A percentile compares a stretch with the other conserved stretches of the same genome.
Conservation (phyloP, 371 early-diverging fungal species). For the Mucor mucedo region DNA sequence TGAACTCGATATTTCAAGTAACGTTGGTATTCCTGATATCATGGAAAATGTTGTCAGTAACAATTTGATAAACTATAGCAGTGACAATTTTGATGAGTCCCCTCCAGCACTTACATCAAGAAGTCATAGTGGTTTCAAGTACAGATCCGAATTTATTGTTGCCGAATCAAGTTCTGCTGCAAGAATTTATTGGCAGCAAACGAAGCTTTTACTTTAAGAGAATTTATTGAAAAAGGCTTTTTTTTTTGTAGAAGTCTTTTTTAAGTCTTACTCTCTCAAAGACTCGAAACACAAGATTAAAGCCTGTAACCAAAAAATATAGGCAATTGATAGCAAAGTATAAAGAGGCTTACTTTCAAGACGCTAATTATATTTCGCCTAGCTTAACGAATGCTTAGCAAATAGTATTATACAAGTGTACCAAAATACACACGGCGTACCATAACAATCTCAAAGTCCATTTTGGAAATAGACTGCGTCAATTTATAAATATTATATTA, state of each 20-base stretch:
- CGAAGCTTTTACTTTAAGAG: not conserved
- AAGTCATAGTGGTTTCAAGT: too few relatives aligned
- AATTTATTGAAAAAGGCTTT: not conserved
- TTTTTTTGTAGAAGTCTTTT: conserved; percentile 4
- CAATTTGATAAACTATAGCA: too few relatives aligned
- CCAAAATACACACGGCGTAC: conserved; percentile 9
- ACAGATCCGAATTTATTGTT: too few relatives aligned
- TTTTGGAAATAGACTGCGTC: not conserved
- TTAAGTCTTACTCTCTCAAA: not conserved
- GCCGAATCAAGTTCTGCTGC: not conserved
- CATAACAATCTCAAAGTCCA: not conserved
- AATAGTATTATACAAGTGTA: conserved; percentile 4
- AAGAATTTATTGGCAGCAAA: not conserved
- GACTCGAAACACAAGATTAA: not conserved
- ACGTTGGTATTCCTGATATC: too few relatives aligned
- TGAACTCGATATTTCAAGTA: too few relatives aligned
- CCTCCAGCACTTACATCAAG: too few relatives aligned
- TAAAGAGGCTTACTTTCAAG: not conserved
- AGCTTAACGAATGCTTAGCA: not conserved
- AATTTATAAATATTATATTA: not conserved
- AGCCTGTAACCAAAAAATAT: not conserved
- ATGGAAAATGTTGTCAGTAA: too few relatives aligned
- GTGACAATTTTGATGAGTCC: too few relatives aligned
- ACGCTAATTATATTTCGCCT: not conserved
- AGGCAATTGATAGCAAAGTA: not conserved